Evolutionary conservation across 306 rosid genomes (phyloP).

Genomic region (Prunus davidiana): DNA sequence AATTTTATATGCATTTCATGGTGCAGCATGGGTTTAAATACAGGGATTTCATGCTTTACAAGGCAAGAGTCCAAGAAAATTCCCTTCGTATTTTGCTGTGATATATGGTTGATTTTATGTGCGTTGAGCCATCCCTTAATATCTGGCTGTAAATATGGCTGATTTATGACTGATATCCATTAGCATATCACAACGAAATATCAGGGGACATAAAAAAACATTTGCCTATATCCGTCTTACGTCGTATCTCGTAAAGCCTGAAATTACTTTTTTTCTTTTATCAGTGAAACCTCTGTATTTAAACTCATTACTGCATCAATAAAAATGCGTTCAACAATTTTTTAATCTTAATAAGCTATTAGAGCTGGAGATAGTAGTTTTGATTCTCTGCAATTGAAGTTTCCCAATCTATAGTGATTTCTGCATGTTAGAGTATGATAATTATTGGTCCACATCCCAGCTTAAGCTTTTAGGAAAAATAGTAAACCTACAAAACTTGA

Average conservation of each 20-base stretch:
- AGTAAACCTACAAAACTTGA: background rate
- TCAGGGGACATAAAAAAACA: background rate
- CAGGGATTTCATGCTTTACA: background rate
- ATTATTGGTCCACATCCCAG: background rate
- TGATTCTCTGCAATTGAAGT: conserved; percentile 1
- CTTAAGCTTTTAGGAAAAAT: background rate
- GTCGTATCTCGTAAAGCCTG: background rate
- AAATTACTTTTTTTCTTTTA: background rate
- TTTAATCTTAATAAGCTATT: background rate
- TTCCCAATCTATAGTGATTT: background rate
- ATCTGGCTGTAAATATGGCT: background rate
- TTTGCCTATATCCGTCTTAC: background rate
- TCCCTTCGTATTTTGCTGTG: background rate
- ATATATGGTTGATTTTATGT: background rate
- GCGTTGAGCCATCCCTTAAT: background rate
- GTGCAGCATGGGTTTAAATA: background rate
- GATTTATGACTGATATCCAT: background rate
- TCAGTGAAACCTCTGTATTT: background rate
- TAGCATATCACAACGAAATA: background rate
- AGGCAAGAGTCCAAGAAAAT: background rate
- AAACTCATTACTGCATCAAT: background rate
- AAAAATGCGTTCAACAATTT: background rate
- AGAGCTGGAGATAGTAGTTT: background rate
- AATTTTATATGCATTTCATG: background rate
- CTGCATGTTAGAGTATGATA: background rate